phyloP scores from a whole-genome alignment of 306 rosid species.

The Cucumis sativus region Cucumber_9930_V3 NC_026659.2:28057501-28058000 shows the following conservation, averaged over 20 bases:
- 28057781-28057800: constrained; percentile 30
- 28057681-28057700: neutral
- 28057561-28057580: neutral
- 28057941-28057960: constrained; percentile 45
- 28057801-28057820: constrained; percentile 35
- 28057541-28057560: neutral
- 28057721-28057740: neutral
- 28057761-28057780: neutral
- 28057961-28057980: constrained; percentile 30
- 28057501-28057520: neutral
- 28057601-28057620: neutral
- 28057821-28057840: constrained; percentile 57
- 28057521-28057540: neutral
- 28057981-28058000: constrained; percentile 23
- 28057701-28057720: neutral
- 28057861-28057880: constrained; percentile 40
- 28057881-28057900: constrained; percentile 27
- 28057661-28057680: neutral
- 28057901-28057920: constrained; percentile 30
- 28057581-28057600: neutral
- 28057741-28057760: neutral
- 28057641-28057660: neutral
- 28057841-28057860: constrained; percentile 57
- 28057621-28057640: neutral
- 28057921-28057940: constrained; percentile 31